Evolutionary conservation across 768 basidiomycete genomes (phyloP).

Genomic region (Mycena amicta): DNA sequence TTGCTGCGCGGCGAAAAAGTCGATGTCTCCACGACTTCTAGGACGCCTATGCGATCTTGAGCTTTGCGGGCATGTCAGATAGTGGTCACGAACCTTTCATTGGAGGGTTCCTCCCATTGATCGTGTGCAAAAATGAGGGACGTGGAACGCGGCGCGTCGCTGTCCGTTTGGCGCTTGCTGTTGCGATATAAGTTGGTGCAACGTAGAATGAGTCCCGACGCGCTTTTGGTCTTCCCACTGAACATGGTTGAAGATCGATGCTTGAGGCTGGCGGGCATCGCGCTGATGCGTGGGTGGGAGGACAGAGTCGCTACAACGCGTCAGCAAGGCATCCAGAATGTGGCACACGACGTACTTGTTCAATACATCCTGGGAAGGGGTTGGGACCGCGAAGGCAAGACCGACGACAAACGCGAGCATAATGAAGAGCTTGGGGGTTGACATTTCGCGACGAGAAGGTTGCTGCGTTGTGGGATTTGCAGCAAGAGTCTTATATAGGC

Average conservation of each 20-base stretch:
- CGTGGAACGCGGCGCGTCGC: neutral
- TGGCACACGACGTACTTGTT: too few relatives aligned
- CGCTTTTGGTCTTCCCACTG: constrained; percentile 3
- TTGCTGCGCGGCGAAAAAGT: neutral
- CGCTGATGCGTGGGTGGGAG: too few relatives aligned
- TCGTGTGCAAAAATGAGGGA: constrained; percentile 15
- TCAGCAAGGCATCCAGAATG: too few relatives aligned
- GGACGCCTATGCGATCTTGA: neutral
- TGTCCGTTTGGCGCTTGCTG: neutral
- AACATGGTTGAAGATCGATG: constrained; percentile 7
- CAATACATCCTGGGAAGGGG: neutral
- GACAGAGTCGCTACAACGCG: constrained; percentile 4
- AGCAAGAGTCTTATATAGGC: neutral
- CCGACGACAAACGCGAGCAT: neutral
- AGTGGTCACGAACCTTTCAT: neutral
- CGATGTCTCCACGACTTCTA: neutral
- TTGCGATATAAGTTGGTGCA: neutral
- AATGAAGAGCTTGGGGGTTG: neutral
- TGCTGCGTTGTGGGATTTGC: neutral
- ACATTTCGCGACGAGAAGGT: neutral
- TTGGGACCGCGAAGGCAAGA: neutral
- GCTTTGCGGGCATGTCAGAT: neutral
- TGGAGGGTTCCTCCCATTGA: constrained; percentile 16
- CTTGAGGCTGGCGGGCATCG: constrained; percentile 3
- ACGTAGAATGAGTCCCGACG: neutral